These are phyloP conservation scores for Fusarium pseudocircinatum DNA, from an alignment of 2,329 filamentous ascomycete genomes.

Conservation along the genomic window DNA sequence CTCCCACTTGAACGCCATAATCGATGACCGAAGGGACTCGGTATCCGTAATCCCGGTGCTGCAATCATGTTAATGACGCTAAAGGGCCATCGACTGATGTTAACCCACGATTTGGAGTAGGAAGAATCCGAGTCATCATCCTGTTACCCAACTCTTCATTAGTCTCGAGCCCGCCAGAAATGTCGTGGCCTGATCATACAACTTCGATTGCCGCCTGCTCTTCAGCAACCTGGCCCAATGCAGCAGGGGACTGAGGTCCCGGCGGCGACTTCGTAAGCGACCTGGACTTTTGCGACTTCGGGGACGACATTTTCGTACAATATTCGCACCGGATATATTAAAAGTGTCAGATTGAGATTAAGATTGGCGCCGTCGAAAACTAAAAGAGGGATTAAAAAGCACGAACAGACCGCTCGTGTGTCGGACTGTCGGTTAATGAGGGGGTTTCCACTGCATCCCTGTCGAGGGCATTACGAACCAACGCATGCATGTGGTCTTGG, in stretches of 20 bases:
- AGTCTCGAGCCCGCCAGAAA: fast-evolving
- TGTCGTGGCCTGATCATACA: not conserved
- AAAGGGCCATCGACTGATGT: too few relatives aligned
- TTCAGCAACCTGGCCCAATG: not conserved
- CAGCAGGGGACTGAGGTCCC: not conserved
- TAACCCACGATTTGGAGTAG: constrained; percentile 19
- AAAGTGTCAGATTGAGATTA: not conserved
- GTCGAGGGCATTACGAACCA: not conserved
- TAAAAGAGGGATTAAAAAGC: not conserved
- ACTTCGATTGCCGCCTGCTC: constrained; percentile 16
- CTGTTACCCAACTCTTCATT: not conserved
- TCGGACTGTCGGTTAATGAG: not conserved
- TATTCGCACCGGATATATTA: not conserved
- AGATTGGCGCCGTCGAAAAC: not conserved
- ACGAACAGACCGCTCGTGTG: not conserved
- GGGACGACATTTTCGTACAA: constrained; percentile 14
- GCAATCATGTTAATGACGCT: not conserved
- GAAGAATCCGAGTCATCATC: constrained; percentile 30
- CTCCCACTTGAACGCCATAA: constrained; percentile 50
- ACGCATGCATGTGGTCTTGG: not conserved
- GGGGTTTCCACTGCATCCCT: not conserved
- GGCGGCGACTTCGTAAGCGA: not conserved
- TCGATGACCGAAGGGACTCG: constrained; percentile 29
- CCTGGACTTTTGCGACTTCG: constrained; percentile 4
- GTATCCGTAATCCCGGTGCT: constrained; percentile 30